Conservation (phyloP, 2,329 filamentous ascomycete species). For the Fusarium compactum region DNA sequence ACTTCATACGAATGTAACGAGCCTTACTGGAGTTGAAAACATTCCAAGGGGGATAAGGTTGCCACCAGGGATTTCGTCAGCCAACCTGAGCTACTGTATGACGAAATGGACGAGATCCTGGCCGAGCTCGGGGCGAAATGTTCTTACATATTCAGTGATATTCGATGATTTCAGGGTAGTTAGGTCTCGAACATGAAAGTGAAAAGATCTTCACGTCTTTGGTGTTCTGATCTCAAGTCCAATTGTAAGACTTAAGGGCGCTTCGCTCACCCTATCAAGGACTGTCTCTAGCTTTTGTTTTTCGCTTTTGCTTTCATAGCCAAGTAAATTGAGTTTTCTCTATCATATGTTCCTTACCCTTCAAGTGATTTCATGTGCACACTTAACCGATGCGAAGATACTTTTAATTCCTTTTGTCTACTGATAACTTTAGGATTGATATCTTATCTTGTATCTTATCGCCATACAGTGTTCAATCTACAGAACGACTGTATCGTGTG, state of each 20-base stretch:
- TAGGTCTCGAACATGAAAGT: background rate
- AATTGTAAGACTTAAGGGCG: background rate
- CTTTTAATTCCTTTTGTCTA: no score
- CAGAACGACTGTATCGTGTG: no score
- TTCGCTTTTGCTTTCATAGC: background rate
- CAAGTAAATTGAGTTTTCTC: background rate
- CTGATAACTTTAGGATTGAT: no score
- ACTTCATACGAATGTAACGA: background rate
- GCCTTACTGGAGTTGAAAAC: background rate
- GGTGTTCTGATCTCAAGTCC: background rate
- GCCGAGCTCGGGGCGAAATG: background rate
- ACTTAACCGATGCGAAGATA: no score
- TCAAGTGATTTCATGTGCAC: no score
- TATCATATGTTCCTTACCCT: background rate
- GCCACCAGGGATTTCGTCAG: background rate
- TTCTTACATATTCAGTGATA: no score
- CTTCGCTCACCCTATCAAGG: background rate
- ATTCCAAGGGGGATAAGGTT: background rate
- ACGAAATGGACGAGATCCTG: rapidly evolving
- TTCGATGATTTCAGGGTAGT: no score
- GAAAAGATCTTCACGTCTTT: no score
- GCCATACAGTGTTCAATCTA: background rate
- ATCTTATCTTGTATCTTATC: background rate
- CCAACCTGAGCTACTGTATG: background rate
- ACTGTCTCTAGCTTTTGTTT: background rate